phyloP scores from a whole-genome alignment of 495 filamentous ascomycete genomes.

The Neurospora sp. region DNA sequence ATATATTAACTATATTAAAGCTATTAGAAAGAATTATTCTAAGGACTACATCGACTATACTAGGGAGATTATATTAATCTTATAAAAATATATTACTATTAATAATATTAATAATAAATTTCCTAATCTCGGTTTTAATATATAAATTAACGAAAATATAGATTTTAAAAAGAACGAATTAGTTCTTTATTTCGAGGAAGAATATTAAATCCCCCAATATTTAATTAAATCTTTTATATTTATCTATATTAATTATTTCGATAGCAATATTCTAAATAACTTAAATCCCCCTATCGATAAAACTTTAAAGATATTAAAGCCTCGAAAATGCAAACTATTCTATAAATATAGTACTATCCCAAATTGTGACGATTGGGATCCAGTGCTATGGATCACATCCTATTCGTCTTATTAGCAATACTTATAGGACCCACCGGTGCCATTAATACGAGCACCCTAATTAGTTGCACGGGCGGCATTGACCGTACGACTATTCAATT shows the following conservation, averaged over 20 bases:
- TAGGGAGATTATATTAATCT: background rate
- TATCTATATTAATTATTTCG: background rate
- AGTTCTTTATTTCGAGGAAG: background rate
- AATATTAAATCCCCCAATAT: background rate
- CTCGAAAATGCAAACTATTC: background rate
- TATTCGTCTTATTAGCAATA: no score
- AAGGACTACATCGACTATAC: background rate
- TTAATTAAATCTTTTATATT: background rate
- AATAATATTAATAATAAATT: background rate
- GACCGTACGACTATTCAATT: no score
- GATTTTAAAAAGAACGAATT: background rate
- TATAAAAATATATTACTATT: background rate
- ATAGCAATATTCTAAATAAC: background rate
- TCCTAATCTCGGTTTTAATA: background rate
- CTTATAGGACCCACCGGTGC: no score
- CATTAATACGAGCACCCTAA: no score
- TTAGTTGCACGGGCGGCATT: no score
- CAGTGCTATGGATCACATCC: no score
- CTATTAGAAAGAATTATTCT: background rate
- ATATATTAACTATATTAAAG: background rate
- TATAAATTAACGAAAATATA: background rate
- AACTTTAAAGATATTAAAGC: background rate
- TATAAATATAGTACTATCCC: background rate
- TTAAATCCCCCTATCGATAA: background rate
- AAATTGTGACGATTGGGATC: no score